Evolutionary conservation across 345 rosid species (phyloP).

Genomic region (Streptanthus diversifolius): DNA sequence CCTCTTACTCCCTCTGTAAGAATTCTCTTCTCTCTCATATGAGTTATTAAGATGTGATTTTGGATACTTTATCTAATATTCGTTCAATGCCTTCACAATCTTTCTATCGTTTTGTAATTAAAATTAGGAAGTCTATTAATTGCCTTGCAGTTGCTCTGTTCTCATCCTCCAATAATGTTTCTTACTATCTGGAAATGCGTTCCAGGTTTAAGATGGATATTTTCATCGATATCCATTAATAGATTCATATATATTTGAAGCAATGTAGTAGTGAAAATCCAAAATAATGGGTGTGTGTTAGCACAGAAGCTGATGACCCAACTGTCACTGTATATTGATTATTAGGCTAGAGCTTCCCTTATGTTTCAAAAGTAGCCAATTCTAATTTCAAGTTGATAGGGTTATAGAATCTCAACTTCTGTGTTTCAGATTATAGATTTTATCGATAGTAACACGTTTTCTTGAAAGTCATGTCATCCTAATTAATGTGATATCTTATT

Average conservation of each 20-base stretch:
- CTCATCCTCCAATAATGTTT: too few species aligned
- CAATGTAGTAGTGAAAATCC: not conserved
- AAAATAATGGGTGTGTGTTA: not conserved
- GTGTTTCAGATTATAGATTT: not conserved
- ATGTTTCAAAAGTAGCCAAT: not conserved
- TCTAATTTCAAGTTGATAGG: not conserved
- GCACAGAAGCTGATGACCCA: not conserved
- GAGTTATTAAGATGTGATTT: not conserved
- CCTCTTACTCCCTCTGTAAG: conserved; percentile 39
- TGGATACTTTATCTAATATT: not conserved
- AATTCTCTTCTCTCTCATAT: not conserved
- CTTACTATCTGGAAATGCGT: not conserved
- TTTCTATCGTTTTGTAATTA: too few species aligned
- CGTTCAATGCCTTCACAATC: too few species aligned
- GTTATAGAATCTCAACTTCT: not conserved
- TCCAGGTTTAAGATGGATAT: not conserved
- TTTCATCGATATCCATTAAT: not conserved
- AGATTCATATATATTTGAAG: not conserved
- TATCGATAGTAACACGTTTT: not conserved
- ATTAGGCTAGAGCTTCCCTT: not conserved
- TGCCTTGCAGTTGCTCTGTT: not conserved
- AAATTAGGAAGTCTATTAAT: too few species aligned
- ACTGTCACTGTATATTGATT: not conserved
- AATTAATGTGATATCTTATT: not conserved
- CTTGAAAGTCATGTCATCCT: not conserved